Base-by-base conservation (phyloP, 495 filamentous ascomycete genomes). In the Haplographium delicatum region DNA sequence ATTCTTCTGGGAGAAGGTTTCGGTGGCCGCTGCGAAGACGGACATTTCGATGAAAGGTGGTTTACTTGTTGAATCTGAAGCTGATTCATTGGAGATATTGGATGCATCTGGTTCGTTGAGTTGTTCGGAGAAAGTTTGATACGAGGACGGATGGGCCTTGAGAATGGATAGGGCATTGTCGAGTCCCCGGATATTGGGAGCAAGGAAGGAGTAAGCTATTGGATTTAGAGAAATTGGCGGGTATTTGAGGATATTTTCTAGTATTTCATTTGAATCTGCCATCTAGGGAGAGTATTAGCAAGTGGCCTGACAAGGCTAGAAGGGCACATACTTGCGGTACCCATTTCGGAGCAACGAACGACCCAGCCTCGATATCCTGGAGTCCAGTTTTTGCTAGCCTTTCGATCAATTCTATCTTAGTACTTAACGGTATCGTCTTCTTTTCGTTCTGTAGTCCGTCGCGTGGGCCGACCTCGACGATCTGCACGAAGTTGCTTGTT, bases 361-460 rank as follows among this genome's bases (percentile, higher is more conserved):
- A 90, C 2, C 93, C 93, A 19, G 93, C 93, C 66, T 98, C 93
- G 54, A 98, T 96, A 37, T 84, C 86, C 3, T 75, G 77, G 18
- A 98, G 71, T 0, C 93, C 93, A 0, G 91, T 93, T 58, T 79
- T 80, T n/a, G 90, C 86, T 34, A 98, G 71, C 48, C 79, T 74
- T 55, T 83, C 72, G 42, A 96, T 85, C 47, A 97, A 67, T 53
- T 95, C 81, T 28, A 97, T 76, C 68, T 97, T 98, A 3, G 86
- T 95, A 31, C 79, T 77, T 47, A 91, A 69, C 16, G 87, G 70
- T 52, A 98, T 88, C 2, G 78, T 73, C 56, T 76, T 84, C 71
- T 93, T 93, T 71, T 97, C 94, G 62, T 97, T 97, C 71, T 98
- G 93, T 44, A 98, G 70, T 34, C 93, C 93, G 73, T 98, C 93